Evolutionary conservation across 768 basidiomycete genomes (phyloP).

Genomic region (Amanita phalloides): DNA sequence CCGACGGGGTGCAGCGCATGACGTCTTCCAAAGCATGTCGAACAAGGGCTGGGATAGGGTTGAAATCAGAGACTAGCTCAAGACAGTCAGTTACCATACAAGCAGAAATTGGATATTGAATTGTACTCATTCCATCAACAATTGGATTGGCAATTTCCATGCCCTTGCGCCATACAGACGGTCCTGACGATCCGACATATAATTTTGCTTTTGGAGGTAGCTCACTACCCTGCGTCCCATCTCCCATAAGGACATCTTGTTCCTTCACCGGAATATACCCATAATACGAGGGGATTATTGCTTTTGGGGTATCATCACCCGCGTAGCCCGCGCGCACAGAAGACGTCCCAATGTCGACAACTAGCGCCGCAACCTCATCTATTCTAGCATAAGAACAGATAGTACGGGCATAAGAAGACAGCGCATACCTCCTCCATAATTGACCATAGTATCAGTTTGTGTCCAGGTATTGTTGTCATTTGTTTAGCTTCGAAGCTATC

Average conservation of each 20-base stretch:
- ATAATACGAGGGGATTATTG: conserved; percentile 82
- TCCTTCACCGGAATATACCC: conserved; percentile 53
- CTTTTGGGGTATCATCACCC: conserved; percentile 92
- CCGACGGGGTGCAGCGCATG: conserved; percentile 65
- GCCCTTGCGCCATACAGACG: conserved; percentile 79
- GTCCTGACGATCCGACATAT: conserved; percentile 80
- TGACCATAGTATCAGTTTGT: conserved; percentile 44
- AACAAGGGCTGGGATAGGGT: conserved; percentile 59
- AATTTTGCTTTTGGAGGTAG: conserved; percentile 37
- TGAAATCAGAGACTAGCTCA: conserved; percentile 61
- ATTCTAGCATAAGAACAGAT: conserved; percentile 4
- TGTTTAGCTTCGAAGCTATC: conserved; percentile 17
- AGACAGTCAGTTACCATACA: not conserved
- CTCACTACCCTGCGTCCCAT: conserved; percentile 27
- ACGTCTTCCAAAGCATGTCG: conserved; percentile 66
- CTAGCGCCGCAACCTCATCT: conserved; percentile 98
- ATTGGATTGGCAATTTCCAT: conserved; percentile 86
- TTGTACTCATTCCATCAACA: conserved; percentile 74
- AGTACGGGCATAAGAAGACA: not conserved
- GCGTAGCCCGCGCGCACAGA: conserved; percentile 93
- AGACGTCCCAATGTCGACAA: conserved; percentile 88
- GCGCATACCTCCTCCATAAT: conserved; percentile 74
- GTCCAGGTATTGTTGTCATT: conserved; percentile 13
- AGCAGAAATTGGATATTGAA: not conserved
- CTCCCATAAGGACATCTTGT: conserved; percentile 45